phyloP scores from a whole-genome alignment of 1,284 basidiomycete genomes.

The Fomes fomentarius region DNA sequence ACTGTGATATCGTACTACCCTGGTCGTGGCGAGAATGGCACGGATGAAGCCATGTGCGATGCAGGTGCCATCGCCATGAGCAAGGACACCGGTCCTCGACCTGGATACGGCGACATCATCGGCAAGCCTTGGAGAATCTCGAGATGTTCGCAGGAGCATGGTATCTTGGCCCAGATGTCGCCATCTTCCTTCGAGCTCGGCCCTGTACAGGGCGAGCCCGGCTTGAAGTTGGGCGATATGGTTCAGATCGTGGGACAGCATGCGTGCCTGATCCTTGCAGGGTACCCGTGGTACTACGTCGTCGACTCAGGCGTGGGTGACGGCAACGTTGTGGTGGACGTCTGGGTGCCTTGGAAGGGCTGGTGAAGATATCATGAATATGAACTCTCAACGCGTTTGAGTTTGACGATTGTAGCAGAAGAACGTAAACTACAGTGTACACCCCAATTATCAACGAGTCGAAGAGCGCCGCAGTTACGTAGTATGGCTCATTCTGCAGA shows the following conservation, averaged over 20 bases:
- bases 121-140: slow-evolving; percentile 73
- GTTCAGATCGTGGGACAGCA: slow-evolving; percentile 76
- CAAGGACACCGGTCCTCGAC: slow-evolving; percentile 79
- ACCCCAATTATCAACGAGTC: too few species aligned
- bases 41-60: slow-evolving; percentile 80
- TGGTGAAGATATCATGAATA: slow-evolving; percentile 64
- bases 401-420: not conserved
- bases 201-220: slow-evolving; percentile 29
- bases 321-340: slow-evolving; percentile 66
- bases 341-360: slow-evolving; percentile 92
- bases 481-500: too few species aligned
- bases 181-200: slow-evolving; percentile 28
- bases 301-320: slow-evolving; percentile 61
- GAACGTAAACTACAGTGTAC: not conserved
- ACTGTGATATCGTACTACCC: slow-evolving; percentile 82
- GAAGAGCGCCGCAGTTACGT: too few species aligned
- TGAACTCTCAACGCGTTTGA: too few species aligned
- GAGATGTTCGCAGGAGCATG: slow-evolving; percentile 83
- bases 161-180: slow-evolving; percentile 56
- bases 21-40: slow-evolving; percentile 57
- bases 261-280: slow-evolving; percentile 79
- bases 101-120: slow-evolving; percentile 73
- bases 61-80: slow-evolving; percentile 85
- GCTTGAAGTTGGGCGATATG: slow-evolving; percentile 60
- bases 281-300: slow-evolving; percentile 82